Evolutionary conservation across 306 rosid genomes (phyloP).

Genomic region (cucumber (Cucumis sativus)): DNA sequence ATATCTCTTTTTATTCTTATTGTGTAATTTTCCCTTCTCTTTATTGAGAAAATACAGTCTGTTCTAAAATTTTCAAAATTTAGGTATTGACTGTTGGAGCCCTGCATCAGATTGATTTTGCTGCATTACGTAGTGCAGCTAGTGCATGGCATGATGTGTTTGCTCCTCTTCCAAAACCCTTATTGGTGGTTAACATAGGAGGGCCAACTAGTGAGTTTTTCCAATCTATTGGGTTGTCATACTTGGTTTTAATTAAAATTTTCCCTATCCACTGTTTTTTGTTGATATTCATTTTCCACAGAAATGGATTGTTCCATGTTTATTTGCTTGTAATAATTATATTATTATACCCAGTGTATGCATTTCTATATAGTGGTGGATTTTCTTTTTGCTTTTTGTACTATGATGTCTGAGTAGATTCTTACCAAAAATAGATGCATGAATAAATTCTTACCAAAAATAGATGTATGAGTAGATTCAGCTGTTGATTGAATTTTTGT

Average conservation of each 20-base stretch:
- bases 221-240: background rate
- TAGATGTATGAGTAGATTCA: background rate
- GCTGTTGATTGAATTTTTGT: background rate
- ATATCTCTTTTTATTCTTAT: background rate
- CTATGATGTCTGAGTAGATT: background rate
- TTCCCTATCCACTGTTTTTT: background rate
- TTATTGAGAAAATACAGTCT: background rate
- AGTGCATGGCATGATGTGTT: slow-evolving; percentile 72
- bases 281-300: background rate
- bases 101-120: slow-evolving; percentile 76
- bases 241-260: background rate
- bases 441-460: background rate
- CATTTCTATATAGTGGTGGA: background rate
- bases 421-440: background rate
- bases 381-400: background rate
- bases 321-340: background rate
- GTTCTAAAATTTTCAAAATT: slow-evolving; percentile 8
- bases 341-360: background rate
- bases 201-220: slow-evolving; percentile 60
- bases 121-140: slow-evolving; percentile 73
- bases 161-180: slow-evolving; percentile 64
- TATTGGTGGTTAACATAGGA: slow-evolving; percentile 76
- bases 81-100: slow-evolving; percentile 88
- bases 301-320: background rate
- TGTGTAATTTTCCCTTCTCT: slow-evolving; percentile 5